These are phyloP conservation scores for Diaporthe caulivora DNA, from an alignment of 2,329 filamentous ascomycete genomes.

Conservation along the genomic window DNA sequence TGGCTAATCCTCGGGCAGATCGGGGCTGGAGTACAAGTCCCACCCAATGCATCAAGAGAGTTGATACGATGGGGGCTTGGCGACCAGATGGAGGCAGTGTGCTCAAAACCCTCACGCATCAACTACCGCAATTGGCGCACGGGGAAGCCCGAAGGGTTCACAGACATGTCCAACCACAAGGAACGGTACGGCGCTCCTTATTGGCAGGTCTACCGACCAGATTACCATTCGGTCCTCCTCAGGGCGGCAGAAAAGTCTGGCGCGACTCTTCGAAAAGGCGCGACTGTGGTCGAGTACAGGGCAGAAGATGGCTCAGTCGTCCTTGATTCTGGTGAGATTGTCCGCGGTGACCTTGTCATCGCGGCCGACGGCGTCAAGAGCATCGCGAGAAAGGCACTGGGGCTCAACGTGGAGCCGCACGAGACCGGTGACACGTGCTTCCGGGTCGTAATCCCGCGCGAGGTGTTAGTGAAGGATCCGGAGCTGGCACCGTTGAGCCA, in stretches of 20 bases:
- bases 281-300: conserved; percentile 25
- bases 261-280: conserved; percentile 30
- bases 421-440: conserved; percentile 38
- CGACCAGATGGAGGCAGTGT: conserved; percentile 34
- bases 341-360: conserved; percentile 34
- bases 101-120: conserved; percentile 35
- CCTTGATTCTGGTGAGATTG: conserved; percentile 32
- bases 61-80: conserved; percentile 29
- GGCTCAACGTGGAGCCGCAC: conserved; percentile 36
- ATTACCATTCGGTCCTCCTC: conserved; percentile 35
- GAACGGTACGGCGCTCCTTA: conserved; percentile 32
- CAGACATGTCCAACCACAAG: conserved; percentile 29
- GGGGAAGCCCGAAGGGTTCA: conserved; percentile 31
- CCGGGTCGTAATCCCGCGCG: conserved; percentile 33
- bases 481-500: conserved; percentile 33
- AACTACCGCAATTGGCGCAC: conserved; percentile 37
- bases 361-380: conserved; percentile 35
- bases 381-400: conserved; percentile 31
- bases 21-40: conserved; percentile 32
- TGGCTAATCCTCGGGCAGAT: neutral
- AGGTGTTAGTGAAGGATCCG: conserved; percentile 20
- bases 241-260: conserved; percentile 27
- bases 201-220: conserved; percentile 38
- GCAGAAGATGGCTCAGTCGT: conserved; percentile 28
- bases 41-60: conserved; percentile 10